Evolutionary conservation across 805 yeast species (phyloP), one percentile per base, ranked within the genome.

Genomic region (Pichia insulana): DNA sequence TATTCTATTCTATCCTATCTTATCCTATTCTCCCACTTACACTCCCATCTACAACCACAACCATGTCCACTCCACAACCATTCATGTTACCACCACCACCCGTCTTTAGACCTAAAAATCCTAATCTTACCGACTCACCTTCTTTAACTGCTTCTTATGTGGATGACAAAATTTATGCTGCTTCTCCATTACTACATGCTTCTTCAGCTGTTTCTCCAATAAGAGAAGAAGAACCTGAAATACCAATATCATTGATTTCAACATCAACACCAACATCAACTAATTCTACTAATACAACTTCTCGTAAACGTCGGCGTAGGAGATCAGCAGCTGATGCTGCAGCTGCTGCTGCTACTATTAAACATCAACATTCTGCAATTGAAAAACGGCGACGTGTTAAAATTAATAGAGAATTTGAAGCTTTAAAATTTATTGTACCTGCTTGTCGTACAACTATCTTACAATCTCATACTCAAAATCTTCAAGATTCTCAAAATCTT

Each of bases 331-430:
- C 50, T 13, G 30, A 47, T 19, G 52, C 51, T 33, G 52, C 57
- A 32, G 62, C 25, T 8, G 25, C 25, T 8, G 25, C 25, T 22
- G 25, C 25, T 8, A 22, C 25, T 8, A 8, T 75, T 34, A 75
- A 72, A 50, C 65, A 70, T 10, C 78, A 79, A 13, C 95, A 85
- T 58, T 79, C 88, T 2, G 78, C 82, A 33, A 85, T 85, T 45
- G 95, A 85, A 59, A 81, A 85, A 54, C 74, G 84, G 52, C 69
- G 95, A 50, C 65, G 95, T 46, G 73, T 80, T 40, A 82, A 83
- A 55, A 82, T 85, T 69, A 85, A 85, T 59, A 67, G 88, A 41
- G 92, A 85, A 59, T 85, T 83, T 56, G 92, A 83, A 56, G 86
- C 89, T 1, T 69, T 85, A 49, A 82, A 84, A 56, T 78, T 71